Evolutionary conservation across 345 rosid species (phyloP), one percentile per base, ranked within the genome.

Genomic region (Bruguiera sexangula): DNA sequence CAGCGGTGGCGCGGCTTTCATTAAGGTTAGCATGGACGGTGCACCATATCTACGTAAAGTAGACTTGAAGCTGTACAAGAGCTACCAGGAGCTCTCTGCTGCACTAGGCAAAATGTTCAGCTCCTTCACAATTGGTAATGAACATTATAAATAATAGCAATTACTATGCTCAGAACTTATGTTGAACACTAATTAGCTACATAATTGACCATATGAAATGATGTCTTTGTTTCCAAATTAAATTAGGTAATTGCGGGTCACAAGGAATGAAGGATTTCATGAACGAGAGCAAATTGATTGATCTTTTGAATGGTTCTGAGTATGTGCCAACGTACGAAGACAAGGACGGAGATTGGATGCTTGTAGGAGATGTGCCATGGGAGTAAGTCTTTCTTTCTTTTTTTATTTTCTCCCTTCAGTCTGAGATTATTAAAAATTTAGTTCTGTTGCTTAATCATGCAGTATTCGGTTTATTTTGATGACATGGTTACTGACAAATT

Each of bases 331-430:
- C 89, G 48, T 91, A 87, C 63, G 91, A 91, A 78, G 97, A 91
- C 78, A 91, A 86, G 80, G 97, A 91, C 76, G 92, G 95, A 18
- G 97, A 91, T 66, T 91, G 97, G 95, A 91, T 91, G 97, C 92
- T 91, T 19, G 91, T 91, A 4, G 97, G 95, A 20, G 97, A 91
- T 81, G 97, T 88, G n/a, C 97, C 97, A 2, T 91, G 97, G 97
- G 83, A 79, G 97, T 89, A 82, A 82, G 97, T 69, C 24, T 46
- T 26, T 16, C 10, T 11, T 11, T 0, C 11, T 10, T 15, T 13
- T 39, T 11, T 2, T 3, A 0, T 0, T 36, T 36, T 36, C 6
- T 6, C 1, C 8, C 8, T 36, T 0, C 18, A 43, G 5, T 43
- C 19, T 43, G 3, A 13, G 19, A 13, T 43, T 43, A 3, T 11